Base-by-base conservation (phyloP, 2,329 filamentous ascomycete species). In the Colletotrichum tofieldiae region DNA sequence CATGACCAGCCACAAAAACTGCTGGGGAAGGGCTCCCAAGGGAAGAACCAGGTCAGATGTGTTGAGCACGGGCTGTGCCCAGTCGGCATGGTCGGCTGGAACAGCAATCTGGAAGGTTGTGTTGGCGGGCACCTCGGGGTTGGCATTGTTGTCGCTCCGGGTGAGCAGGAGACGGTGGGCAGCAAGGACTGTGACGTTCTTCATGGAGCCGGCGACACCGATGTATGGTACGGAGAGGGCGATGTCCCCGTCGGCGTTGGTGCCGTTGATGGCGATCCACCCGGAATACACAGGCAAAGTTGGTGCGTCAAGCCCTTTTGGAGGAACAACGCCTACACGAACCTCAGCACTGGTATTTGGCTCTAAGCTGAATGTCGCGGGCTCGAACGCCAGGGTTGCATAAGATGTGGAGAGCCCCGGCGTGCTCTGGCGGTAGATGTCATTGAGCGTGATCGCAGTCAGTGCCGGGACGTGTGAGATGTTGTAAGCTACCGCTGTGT, bases 401-500 rank as follows among this genome's bases (percentile, higher is more conserved):
- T 85, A 84, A 29, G 81, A 79, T 1, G 54, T 65, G 12, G 41
- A 49, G 26, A 73, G 29, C 18, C 35, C 51, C 0, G 73, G 73
- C 9, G 62, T 51, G 4, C 83, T 79, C 74, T 84, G 85, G 0
- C 89, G 88, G 77, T 90, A 91, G 62, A 86, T 85, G 7, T 51
- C 35, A 20, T 20, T 65, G 9, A 74, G 66, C 1, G 73, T 73
- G 12, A 45, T 45, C 0, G 71, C 73, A 1, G 89, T 89, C 12
- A 85, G 79, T 9, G 89, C 85, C 1, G 85, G 84, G 2, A 85
- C 79, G 71, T 90, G 84, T 14, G 82, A 83, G 16, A 92, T 79
- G 6, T 82, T 81, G 79, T 90, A 91, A 7, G 85, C 87, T 55
- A 89, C 78, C 0, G 82, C 77, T 23, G 82, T 81, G 18, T 79